These are phyloP conservation scores for Aspergillus funiculosus DNA, from an alignment of 495 filamentous ascomycete genomes.

Conservation along the genomic window DNA sequence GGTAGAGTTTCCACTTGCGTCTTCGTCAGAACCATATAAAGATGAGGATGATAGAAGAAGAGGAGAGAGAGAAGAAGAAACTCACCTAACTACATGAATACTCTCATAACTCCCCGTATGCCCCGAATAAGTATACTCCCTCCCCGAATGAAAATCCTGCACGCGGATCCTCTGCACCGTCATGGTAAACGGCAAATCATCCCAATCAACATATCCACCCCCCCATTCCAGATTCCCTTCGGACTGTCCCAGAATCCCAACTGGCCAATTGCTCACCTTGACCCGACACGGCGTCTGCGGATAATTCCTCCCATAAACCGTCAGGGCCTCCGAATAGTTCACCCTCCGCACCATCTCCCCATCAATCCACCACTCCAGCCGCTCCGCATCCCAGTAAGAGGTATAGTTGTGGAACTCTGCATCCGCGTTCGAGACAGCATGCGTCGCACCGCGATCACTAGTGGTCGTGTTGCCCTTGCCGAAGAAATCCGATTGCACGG, in stretches of 20 bases:
- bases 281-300: conserved; percentile 63
- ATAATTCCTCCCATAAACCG: conserved; percentile 52
- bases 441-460: conserved; percentile 54
- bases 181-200: conserved; percentile 56
- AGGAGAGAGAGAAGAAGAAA: conserved; percentile 19
- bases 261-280: conserved; percentile 24
- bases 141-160: conserved; percentile 34
- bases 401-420: conserved; percentile 67
- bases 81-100: conserved; percentile 48
- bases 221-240: conserved; percentile 57
- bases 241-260: conserved; percentile 44
- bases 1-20: conserved; percentile 52
- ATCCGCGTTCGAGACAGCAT: conserved; percentile 50
- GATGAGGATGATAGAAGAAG: background rate
- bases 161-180: conserved; percentile 47
- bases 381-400: conserved; percentile 70
- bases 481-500: conserved; percentile 82
- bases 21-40: conserved; percentile 31
- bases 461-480: conserved; percentile 70
- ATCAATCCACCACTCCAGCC: conserved; percentile 72
- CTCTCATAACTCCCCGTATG: conserved; percentile 30
- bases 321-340: conserved; percentile 28
- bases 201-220: conserved; percentile 64
- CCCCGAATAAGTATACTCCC: conserved; percentile 36
- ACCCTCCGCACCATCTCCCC: conserved; percentile 62